These are phyloP conservation scores for Blepharisma undulans DNA, from an alignment of 169 alveolate genomes.

Conservation along the genomic window DNA sequence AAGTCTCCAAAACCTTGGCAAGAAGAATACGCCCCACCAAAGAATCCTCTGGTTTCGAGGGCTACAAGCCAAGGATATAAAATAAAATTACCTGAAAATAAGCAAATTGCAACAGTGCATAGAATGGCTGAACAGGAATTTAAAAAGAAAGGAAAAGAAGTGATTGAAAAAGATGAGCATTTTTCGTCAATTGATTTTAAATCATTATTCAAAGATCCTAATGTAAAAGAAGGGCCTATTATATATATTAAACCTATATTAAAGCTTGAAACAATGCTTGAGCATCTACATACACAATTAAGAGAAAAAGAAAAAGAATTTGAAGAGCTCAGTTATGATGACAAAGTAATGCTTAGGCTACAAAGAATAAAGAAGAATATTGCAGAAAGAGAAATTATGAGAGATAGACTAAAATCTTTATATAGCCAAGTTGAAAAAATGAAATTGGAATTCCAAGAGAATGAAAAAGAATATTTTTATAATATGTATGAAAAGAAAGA, in stretches of 20 bases:
- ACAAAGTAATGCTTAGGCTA: not conserved
- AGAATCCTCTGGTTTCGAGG: not conserved
- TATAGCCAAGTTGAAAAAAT: not conserved
- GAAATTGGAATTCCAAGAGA: slow-evolving; percentile 9
- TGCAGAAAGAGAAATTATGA: slow-evolving; percentile 1
- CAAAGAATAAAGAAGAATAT: not conserved
- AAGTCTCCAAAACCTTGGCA: not conserved
- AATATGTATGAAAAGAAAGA: slow-evolving; percentile 8
- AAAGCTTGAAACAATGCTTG: not conserved
- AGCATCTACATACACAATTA: not conserved
- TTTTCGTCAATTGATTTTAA: not conserved
- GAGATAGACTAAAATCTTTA: not conserved
- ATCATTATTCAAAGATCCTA: not conserved
- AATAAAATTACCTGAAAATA: not conserved
- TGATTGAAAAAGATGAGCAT: not conserved
- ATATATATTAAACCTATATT: not conserved
- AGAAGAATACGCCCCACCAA: not conserved
- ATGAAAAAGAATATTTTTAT: not conserved
- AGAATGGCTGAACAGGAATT: not conserved
- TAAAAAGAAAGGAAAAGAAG: not conserved
- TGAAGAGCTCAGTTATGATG: not conserved
- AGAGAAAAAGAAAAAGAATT: slow-evolving; percentile 1
- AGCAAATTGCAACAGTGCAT: not conserved
- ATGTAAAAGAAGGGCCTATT: slow-evolving; percentile 1
- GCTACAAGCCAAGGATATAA: not conserved